phyloP scores from a whole-genome alignment of 345 rosid species.

The Eutrema heterophyllum region DNA sequence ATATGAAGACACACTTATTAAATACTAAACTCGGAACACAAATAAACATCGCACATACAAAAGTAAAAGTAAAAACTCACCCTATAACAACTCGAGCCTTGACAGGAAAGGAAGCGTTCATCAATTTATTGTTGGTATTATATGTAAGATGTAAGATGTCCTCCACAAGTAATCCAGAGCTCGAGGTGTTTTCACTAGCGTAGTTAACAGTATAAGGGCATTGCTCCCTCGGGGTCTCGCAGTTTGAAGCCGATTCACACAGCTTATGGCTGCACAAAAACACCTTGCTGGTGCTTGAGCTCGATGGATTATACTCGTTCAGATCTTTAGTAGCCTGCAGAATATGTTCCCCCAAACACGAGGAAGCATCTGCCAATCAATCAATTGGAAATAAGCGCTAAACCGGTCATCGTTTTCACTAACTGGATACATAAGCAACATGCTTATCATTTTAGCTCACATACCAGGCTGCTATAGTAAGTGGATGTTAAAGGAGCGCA shows the following conservation, averaged over 20 bases:
- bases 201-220: slow-evolving; percentile 63
- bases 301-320: slow-evolving; percentile 66
- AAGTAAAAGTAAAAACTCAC: slow-evolving; percentile 30
- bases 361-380: slow-evolving; percentile 99
- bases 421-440: neutral
- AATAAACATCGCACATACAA: neutral
- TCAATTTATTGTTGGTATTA: slow-evolving; percentile 28
- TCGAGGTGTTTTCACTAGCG: slow-evolving; percentile 53
- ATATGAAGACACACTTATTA: neutral
- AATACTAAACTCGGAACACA: neutral
- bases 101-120: slow-evolving; percentile 36
- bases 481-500: slow-evolving; percentile 71
- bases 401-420: slow-evolving; percentile 43
- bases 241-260: slow-evolving; percentile 46
- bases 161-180: slow-evolving; percentile 75
- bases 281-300: slow-evolving; percentile 67
- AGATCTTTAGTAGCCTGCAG: slow-evolving; percentile 90
- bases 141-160: slow-evolving; percentile 65
- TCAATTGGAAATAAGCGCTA: slow-evolving; percentile 81
- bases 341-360: slow-evolving; percentile 87
- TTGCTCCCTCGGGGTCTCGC: slow-evolving; percentile 57
- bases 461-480: slow-evolving; percentile 62
- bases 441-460: slow-evolving; percentile 3
- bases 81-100: slow-evolving; percentile 69
- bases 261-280: slow-evolving; percentile 67